A percentile compares a stretch with the other conserved stretches of the same genome.
These are phyloP conservation scores for Picea sitchensis DNA, from an alignment of 75 land plant species.

Conservation along the genomic window DNA sequence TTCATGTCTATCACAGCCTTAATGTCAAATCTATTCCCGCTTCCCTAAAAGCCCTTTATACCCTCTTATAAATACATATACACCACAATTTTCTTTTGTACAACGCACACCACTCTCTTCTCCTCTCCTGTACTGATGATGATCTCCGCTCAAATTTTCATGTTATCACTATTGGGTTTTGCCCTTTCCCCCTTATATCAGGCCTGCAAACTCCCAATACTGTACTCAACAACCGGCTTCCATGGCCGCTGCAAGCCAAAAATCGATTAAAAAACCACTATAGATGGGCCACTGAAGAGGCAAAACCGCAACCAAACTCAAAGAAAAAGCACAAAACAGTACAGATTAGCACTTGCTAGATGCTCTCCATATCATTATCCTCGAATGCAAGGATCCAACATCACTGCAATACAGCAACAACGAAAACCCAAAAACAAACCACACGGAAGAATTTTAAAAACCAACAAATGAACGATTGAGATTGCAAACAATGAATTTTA, in stretches of 20 bases:
- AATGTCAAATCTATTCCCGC: constrained; percentile 5
- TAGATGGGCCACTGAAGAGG: background rate
- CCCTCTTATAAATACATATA: background rate
- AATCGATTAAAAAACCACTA: background rate
- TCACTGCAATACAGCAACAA: background rate
- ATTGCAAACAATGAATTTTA: background rate
- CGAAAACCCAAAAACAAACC: background rate
- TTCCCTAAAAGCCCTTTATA: background rate
- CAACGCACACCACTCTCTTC: background rate
- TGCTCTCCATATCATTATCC: background rate
- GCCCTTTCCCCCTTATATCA: too few relatives aligned
- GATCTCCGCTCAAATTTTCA: background rate
- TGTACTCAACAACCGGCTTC: background rate
- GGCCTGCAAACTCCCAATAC: background rate
- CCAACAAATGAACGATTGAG: background rate
- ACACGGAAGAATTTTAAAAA: background rate
- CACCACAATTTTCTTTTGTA: background rate
- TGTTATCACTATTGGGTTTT: too few relatives aligned
- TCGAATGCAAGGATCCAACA: background rate
- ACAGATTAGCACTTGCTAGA: background rate
- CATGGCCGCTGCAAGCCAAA: constrained; percentile 1
- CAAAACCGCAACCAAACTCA: background rate
- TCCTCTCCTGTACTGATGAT: background rate
- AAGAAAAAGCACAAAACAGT: background rate
- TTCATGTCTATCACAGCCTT: constrained; percentile 9